Conservation (phyloP, 2,329 filamentous ascomycete genomes). For the Zopfia rhizophila region DNA sequence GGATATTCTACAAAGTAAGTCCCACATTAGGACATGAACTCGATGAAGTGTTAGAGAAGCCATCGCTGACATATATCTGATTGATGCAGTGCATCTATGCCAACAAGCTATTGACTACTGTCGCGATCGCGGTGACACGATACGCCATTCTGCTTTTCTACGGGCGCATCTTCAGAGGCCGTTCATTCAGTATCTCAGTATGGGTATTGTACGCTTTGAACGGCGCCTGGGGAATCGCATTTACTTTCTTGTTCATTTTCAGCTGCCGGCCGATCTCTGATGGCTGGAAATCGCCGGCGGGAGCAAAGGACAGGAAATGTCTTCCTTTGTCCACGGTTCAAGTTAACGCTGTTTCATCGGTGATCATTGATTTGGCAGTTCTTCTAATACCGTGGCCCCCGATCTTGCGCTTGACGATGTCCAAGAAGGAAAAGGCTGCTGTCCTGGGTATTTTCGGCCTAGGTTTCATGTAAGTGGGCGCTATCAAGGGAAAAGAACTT, state of each 20-base stretch:
- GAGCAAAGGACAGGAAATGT: not conserved
- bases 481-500: not conserved
- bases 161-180: constrained; percentile 9
- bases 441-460: constrained; percentile 8
- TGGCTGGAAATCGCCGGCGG: not conserved
- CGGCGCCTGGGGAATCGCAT: constrained; percentile 5
- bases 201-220: constrained; percentile 7
- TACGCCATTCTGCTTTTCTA: constrained; percentile 9
- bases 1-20: too few species aligned
- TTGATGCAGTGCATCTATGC: constrained; percentile 5
- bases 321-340: not conserved
- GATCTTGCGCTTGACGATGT: constrained; percentile 4
- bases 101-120: constrained; percentile 3
- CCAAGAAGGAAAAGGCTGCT: constrained; percentile 1
- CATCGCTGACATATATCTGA: not conserved
- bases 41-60: too few species aligned
- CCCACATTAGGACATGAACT: too few species aligned
- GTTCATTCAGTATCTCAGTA: constrained; percentile 5
- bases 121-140: constrained; percentile 6
- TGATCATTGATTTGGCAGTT: constrained; percentile 7
- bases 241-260: constrained; percentile 4
- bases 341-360: constrained; percentile 2
- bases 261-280: constrained; percentile 1
- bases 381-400: constrained; percentile 4
- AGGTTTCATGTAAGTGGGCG: constrained; percentile 1